Conservation (phyloP, 345 rosid genomes). For the Pseudoturritis turrita region DNA sequence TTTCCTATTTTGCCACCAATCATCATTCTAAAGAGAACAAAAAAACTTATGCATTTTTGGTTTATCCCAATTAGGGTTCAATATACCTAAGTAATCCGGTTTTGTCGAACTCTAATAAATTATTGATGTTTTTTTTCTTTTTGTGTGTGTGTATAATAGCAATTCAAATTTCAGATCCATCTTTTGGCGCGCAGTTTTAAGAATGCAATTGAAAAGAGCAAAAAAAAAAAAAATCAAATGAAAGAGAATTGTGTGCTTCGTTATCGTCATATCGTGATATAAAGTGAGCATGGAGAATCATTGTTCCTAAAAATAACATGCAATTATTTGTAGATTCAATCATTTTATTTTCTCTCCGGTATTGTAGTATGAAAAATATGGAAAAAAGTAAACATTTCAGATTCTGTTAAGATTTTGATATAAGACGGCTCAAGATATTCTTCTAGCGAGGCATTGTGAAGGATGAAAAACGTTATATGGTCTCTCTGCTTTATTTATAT, state of each 20-base stretch:
- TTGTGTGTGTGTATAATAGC: background rate
- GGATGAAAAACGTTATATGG: background rate
- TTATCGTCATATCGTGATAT: slow-evolving; percentile 15
- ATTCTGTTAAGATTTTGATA: background rate
- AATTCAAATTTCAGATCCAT: background rate
- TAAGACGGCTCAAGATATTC: background rate
- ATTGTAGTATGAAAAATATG: background rate
- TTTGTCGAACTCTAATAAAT: background rate
- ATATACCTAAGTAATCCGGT: background rate
- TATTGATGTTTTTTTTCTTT: background rate
- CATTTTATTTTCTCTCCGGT: background rate
- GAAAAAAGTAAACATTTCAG: background rate
- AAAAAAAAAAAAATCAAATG: no score
- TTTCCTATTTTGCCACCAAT: background rate
- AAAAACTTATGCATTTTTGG: background rate
- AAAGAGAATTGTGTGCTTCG: slow-evolving; percentile 7
- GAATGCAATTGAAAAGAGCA: background rate
- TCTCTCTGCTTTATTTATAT: background rate
- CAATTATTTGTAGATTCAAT: background rate
- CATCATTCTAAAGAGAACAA: background rate
- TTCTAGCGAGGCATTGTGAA: background rate
- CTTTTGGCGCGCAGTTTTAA: background rate
- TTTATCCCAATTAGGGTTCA: background rate
- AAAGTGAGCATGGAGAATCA: background rate
- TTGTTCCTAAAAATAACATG: background rate